phyloP scores from a whole-genome alignment of 768 basidiomycete genomes.

The Rhodotorula toruloides region DNA sequence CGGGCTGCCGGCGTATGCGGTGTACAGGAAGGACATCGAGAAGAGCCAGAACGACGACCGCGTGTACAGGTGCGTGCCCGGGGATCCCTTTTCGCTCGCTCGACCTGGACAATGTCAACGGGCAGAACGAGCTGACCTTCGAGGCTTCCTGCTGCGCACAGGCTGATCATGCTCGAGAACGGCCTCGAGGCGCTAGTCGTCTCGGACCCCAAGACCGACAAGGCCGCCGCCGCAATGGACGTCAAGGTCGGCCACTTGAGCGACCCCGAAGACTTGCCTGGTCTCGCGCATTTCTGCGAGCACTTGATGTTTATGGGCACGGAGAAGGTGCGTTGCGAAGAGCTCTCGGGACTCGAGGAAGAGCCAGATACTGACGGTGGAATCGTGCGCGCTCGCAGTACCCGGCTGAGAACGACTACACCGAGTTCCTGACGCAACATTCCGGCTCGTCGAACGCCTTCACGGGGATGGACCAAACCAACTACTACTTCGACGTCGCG shows the following conservation, averaged over 20 bases:
- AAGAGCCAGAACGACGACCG: conserved; percentile 73
- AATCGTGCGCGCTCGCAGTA: conserved; percentile 54
- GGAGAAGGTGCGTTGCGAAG: conserved; percentile 54
- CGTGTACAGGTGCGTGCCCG: conserved; percentile 54
- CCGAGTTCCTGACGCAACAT: conserved; percentile 57
- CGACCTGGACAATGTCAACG: background rate
- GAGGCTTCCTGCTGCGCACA: conserved; percentile 10
- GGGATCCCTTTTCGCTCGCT: background rate
- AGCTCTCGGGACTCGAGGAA: background rate
- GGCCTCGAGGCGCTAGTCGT: conserved; percentile 80
- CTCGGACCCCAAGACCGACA: conserved; percentile 79
- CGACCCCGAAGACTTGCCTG: conserved; percentile 92
- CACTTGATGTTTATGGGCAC: conserved; percentile 81
- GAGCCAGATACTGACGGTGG: background rate
- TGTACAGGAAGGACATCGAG: conserved; percentile 60
- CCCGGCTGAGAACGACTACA: conserved; percentile 91
- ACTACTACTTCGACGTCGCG: conserved; percentile 68
- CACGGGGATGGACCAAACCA: conserved; percentile 85
- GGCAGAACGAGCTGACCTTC: background rate
- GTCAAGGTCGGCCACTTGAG: conserved; percentile 88
- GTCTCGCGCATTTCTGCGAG: conserved; percentile 91
- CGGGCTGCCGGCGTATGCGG: conserved; percentile 46
- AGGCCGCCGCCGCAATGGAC: conserved; percentile 88
- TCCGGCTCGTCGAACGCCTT: conserved; percentile 81
- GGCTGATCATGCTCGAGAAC: conserved; percentile 76